Base-by-base conservation (phyloP, 441 rosid species). In the Erodium texanum region DNA sequence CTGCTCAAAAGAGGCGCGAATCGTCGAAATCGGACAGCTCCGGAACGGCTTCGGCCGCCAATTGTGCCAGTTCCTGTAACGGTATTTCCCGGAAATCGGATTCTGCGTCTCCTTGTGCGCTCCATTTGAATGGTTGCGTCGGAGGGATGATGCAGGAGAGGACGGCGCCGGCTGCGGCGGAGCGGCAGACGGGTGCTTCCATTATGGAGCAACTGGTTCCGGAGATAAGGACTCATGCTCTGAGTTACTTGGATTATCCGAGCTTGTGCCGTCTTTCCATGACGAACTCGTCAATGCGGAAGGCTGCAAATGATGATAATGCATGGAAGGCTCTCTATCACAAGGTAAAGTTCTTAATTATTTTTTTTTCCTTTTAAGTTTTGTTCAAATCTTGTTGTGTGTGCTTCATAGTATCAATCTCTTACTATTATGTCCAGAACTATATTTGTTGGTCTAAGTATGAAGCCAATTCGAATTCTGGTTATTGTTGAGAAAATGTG, bases 181-280 rank as follows among this genome's bases (percentile, higher is more conserved):
- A 88, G 79, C 82, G 82, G 50, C 82, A 84, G 38, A 84, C 82
- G 12, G 92, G 94, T 0, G 90, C 90, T 36, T 92, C 99, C 9
- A 94, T 94, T 96, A 94, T 92, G 96, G 98, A 94, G 83, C 97
- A 92, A 81, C 78, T 94, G 74, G 98, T 89, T 54, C 98, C 99
- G 45, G 99, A 94, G 82, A 94, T 94, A 73, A 94, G 91, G n/a
- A 89, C 98, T 0, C 99, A 94, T 83, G 93, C 96, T 20, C 96
- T 94, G 5, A 94, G 97, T 76, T 94, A 89, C 72, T 82, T 94
- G 91, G 99, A 94, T 84, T 94, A 86, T 73, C 90, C 94, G 2
- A 94, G 99, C 78, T 80, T 94, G 63, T 94, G 99, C 75, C 78
- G 98, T 32, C 85, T 94, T 71, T 94, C 99, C 0, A 94, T 94